These are phyloP conservation scores for Apiospora malaysiana DNA, from an alignment of 2,329 filamentous ascomycete genomes.

Conservation along the genomic window DNA sequence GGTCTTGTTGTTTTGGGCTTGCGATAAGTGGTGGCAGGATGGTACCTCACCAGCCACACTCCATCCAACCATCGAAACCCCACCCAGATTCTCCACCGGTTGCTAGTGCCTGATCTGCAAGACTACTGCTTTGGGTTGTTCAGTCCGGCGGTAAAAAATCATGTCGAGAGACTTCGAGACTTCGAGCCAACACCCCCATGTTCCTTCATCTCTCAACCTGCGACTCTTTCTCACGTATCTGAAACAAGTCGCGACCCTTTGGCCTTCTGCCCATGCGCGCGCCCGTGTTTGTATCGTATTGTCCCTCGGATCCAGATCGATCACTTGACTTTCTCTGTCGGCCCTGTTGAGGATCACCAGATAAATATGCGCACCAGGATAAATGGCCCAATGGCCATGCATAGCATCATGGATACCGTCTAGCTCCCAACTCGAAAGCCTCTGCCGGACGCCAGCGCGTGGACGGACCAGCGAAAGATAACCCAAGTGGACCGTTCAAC, in stretches of 20 bases:
- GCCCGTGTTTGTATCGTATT: not conserved
- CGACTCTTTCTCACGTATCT: constrained; percentile 21
- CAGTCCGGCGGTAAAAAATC: constrained; percentile 11
- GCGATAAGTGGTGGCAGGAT: not conserved
- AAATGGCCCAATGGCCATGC: not conserved
- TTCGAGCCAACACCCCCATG: not conserved
- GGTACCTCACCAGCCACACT: constrained; percentile 13
- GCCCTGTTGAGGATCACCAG: constrained; percentile 14
- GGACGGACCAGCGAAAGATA: constrained; percentile 10
- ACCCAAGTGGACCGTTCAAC: not conserved
- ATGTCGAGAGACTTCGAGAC: not conserved
- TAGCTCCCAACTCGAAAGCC: not conserved
- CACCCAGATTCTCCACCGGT: not conserved
- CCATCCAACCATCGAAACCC: not conserved
- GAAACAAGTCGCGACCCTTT: constrained; percentile 15
- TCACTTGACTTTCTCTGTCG: not conserved
- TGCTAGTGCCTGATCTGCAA: constrained; percentile 12
- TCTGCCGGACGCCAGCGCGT: constrained; percentile 7
- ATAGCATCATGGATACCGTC: not conserved
- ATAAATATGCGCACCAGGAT: not conserved
- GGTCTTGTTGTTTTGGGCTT: not conserved
- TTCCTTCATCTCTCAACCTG: constrained; percentile 18
- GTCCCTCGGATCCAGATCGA: not conserved
- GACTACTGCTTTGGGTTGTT: constrained; percentile 15
- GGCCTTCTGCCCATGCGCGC: not conserved